Base-by-base conservation (phyloP, 148 eudicot genomes). In the Silene latifolia region DNA sequence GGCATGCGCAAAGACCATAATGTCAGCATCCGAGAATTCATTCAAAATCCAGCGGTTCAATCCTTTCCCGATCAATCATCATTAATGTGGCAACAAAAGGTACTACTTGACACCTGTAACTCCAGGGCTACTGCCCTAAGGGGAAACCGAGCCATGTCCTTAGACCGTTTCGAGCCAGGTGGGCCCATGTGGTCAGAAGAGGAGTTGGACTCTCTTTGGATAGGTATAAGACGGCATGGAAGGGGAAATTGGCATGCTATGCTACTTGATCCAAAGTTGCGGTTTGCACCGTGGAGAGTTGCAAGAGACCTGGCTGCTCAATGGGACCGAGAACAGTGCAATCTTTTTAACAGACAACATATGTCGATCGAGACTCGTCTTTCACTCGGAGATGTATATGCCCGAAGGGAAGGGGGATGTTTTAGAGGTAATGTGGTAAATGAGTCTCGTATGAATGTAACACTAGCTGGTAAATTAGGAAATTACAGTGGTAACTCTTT, bases 221-320 rank as follows among this genome's bases (percentile, higher is more conserved):
- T 87, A 10, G 93, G 93, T 78, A 79, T 89, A 27, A 81, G 93
- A 67, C 81, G 93, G 76, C 84, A 89, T 71, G 93, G 93, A 63
- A 77, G 84, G 71, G 93, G 90, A 7, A 86, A 86, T 74, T 89
- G 93, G 93, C 88, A 84, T 46, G 80, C 86, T 27, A 89, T 89
- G 87, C 71, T 86, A 54, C 79, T 81, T 66, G 93, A 89, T 78
- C 90, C 86, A 18, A 80, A 84, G 79, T 78, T 89, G 63, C 83
- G 80, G 24, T 89, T 89, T 47, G 69, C 80, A 25, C 85, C 89
- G 4, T 87, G 88, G 85, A 84, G 90, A 69, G 77, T 81, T 3
- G 80, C 88, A 2, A 56, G 78, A 56, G 89, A 89, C 66, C 81
- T 89, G 64, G 87, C 89, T 19, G 72, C 73, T 24, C 87, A 83